phyloP scores from a whole-genome alignment of 192 early-diverging fungal genomes.

The Backusella sp. region DNA sequence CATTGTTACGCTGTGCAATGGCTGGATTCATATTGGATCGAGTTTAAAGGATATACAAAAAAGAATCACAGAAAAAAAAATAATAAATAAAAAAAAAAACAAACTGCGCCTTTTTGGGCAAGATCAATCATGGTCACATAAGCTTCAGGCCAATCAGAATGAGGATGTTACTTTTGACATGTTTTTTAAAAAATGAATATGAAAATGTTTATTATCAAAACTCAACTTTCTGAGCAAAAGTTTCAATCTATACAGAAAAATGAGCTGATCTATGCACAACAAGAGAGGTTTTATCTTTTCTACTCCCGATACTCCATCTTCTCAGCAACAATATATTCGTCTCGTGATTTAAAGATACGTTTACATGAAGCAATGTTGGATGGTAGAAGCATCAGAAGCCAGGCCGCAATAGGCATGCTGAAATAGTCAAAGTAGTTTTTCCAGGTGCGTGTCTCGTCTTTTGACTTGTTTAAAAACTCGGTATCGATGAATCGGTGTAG shows the following conservation, averaged over 20 bases:
- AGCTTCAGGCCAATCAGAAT: too few relatives aligned
- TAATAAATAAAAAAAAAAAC: neutral
- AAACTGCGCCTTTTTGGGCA: neutral
- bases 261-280: neutral
- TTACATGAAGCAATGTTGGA: slow-evolving; percentile 43
- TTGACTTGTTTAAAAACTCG: slow-evolving; percentile 36
- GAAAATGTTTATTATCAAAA: too few relatives aligned
- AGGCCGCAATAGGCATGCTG: slow-evolving; percentile 45
- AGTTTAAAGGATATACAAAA: neutral
- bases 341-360: slow-evolving; percentile 32
- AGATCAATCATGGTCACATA: neutral
- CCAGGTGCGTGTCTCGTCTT: slow-evolving; percentile 30
- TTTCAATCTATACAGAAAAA: neutral
- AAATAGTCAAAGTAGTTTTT: slow-evolving; percentile 40
- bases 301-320: slow-evolving; percentile 31
- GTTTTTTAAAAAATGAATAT: too few relatives aligned
- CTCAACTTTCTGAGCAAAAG: neutral
- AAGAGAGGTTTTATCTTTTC: neutral
- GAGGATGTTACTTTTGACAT: too few relatives aligned
- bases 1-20: neutral
- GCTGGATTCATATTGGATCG: slow-evolving; percentile 5
- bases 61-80: neutral
- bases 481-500: slow-evolving; percentile 41
- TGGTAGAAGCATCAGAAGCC: slow-evolving; percentile 49
- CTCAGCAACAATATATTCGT: slow-evolving; percentile 43